Base-by-base conservation (phyloP, 2,329 filamentous ascomycete genomes). In the Madurella mycetomatis region DNA sequence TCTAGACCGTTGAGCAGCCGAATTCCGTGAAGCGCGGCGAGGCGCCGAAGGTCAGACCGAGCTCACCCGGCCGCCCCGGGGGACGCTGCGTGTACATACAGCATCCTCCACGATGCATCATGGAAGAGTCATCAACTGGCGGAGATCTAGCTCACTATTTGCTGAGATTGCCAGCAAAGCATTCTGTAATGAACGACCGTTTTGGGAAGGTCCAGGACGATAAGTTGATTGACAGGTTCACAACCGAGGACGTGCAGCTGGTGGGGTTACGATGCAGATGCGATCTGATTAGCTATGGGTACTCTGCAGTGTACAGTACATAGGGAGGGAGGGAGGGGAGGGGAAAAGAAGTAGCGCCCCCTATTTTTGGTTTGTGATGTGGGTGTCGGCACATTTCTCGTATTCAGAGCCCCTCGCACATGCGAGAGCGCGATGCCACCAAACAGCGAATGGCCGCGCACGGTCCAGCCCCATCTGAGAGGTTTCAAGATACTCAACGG, bases 351-450 rank as follows among this genome's bases (percentile, higher is more conserved):
- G 31, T 9, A 34, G 25, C 19, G 3, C 34, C 17, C 13, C 30
- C 42, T 55, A 51, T 55, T 55, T 55, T 51, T 51, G 53, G 53
- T 5, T 41, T 12, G 42, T 41, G 53, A 47, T 39, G 53, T 44
- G 47, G 47, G n/a, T 51, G 18, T 15, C 37, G 13, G 39, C 44
- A 47, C 53, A 43, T 51, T 48, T 34, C 53, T 55, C 53, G 53
- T 55, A 55, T 55, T 55, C 34, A 12, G 11, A 37, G 9, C 34
- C 31, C 31, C 16, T 30, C 19, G 15, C 25, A 15, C 30, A n/a
- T 15, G 19, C 40, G 19, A 19, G 13, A 15, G 30, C 25, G 25
- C 25, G 25, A 25, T 25, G 25, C 25, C 7, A n/a, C 15, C 31
- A 18, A 18, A 15, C 31, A 2, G 39, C 47, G 50, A 42, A 47